Base-by-base conservation (phyloP, 2,329 filamentous ascomycete genomes). In the Colletotrichum tamarilloi region DNA sequence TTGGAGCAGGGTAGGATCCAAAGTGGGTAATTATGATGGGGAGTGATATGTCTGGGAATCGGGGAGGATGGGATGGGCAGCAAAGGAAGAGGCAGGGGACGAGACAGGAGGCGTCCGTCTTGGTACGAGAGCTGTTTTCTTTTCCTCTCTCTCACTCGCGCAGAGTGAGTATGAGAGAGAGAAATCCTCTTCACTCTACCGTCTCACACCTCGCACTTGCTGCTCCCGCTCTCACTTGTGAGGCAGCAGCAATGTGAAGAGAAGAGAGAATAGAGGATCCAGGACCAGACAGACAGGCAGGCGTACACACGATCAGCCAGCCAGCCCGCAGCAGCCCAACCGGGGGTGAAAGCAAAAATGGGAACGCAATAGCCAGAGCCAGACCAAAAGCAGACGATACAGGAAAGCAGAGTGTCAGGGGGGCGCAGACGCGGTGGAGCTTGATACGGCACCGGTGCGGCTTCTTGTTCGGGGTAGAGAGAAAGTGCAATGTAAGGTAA, bases 1-100 rank as follows among this genome's bases (percentile, higher is more conserved):
- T 74, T 77, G 74, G 77, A 71, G 77, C 76, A 76, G 67, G 78
- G 80, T 80, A 77, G 79, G 80, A 82, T 80, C 77, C 76, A 74
- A 75, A 79, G 80, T 82, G 81, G 81, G 75, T 80, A 79, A 24
- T 63, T 32, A 53, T 63, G 62, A 63, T 35, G 60, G 30, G 62
- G n/a, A 77, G 75, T 72, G 71, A 81, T 77, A 76, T 79, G 78
- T 71, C 42, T 62, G 46, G 78, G 59, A 57, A 74, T 52, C 46
- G 60, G 67, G 55, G 62, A 56, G 32, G 52, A 56, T 32, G 35
- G 49, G 52, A 56, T 65, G 32, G n/a, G 32, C 49, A 38, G 46
- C 32, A 35, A 55, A 46, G 30, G 24, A 42, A 32, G 19, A 60
- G 32, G 62, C 11, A 22, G n/a, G 46, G 46, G 46, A 53, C 62